phyloP scores from a whole-genome alignment of 164 flowering plant species.

The Umbellularia californica region DNA sequence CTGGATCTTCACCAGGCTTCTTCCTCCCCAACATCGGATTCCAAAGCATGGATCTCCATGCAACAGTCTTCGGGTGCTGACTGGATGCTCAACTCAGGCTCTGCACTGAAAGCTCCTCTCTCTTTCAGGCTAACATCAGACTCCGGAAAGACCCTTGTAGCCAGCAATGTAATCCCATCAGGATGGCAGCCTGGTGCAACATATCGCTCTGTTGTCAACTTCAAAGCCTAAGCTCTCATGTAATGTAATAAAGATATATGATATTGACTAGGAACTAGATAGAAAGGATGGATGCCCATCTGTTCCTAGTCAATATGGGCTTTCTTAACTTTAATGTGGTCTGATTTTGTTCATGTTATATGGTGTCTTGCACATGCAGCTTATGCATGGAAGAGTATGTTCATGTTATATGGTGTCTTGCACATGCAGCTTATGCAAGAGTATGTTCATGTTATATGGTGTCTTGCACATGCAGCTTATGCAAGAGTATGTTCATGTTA shows the following conservation, averaged over 20 bases:
- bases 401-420: too few species aligned
- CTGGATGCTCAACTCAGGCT: constrained; percentile 49
- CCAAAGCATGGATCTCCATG: constrained; percentile 40
- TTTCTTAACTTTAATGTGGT: neutral
- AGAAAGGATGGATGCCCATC: too few species aligned
- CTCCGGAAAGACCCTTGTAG: constrained; percentile 39
- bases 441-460: too few species aligned
- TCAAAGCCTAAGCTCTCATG: neutral
- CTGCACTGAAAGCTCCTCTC: constrained; percentile 39
- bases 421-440: too few species aligned
- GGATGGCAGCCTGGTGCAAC: constrained; percentile 60
- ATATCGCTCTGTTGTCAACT: constrained; percentile 56
- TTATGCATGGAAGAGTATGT: too few species aligned
- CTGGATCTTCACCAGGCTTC: constrained; percentile 33
- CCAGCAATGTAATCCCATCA: constrained; percentile 48
- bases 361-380: too few species aligned
- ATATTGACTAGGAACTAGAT: neutral
- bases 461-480: too few species aligned
- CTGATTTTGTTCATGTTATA: neutral
- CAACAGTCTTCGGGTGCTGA: constrained; percentile 67
- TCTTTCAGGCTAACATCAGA: constrained; percentile 40
- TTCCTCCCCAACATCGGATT: neutral
- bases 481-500: too few species aligned
- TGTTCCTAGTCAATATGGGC: neutral
- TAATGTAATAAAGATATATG: neutral